A percentile compares a stretch with the other conserved stretches of the same genome.
phyloP scores from a whole-genome alignment of 108 stramenopile species.

The Cyclotella cryptica region DNA sequence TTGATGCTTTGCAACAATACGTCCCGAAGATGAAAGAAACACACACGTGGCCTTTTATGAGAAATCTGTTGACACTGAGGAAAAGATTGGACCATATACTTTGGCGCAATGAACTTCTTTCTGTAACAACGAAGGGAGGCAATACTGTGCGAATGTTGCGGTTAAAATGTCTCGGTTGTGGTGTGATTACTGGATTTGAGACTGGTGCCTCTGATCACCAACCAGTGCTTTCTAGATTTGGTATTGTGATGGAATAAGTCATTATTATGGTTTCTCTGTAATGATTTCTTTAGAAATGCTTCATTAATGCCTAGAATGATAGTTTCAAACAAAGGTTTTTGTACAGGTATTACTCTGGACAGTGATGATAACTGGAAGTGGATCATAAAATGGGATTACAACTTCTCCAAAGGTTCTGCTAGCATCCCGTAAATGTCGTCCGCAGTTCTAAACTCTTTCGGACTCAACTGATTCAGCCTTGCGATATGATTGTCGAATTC shows the following conservation, averaged over 20 bases:
- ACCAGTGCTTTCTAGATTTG: constrained; percentile 47
- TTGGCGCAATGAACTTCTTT: constrained; percentile 21
- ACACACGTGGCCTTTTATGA: constrained; percentile 46
- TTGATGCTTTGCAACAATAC: constrained; percentile 36
- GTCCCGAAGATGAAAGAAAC: constrained; percentile 50
- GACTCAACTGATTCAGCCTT: constrained; percentile 34
- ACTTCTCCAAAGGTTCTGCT: constrained; percentile 26
- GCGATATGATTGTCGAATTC: constrained; percentile 30
- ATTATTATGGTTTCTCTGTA: not conserved
- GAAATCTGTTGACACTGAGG: constrained; percentile 26
- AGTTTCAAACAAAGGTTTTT: not conserved
- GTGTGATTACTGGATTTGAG: constrained; percentile 50
- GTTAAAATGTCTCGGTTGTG: constrained; percentile 41
- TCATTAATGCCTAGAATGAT: not conserved
- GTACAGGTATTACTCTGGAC: too few species aligned
- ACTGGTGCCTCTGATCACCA: constrained; percentile 50
- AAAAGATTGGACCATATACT: constrained; percentile 58
- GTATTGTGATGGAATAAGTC: constrained; percentile 12
- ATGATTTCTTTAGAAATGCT: not conserved
- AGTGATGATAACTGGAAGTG: too few species aligned
- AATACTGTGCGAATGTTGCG: not conserved
- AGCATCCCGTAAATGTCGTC: constrained; percentile 43
- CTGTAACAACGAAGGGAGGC: not conserved
- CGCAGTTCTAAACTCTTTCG: constrained; percentile 33
- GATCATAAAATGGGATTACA: constrained; percentile 6